Conservation (phyloP, 2,329 filamentous ascomycete species). For the Diaporthe citriasiana region DNA sequence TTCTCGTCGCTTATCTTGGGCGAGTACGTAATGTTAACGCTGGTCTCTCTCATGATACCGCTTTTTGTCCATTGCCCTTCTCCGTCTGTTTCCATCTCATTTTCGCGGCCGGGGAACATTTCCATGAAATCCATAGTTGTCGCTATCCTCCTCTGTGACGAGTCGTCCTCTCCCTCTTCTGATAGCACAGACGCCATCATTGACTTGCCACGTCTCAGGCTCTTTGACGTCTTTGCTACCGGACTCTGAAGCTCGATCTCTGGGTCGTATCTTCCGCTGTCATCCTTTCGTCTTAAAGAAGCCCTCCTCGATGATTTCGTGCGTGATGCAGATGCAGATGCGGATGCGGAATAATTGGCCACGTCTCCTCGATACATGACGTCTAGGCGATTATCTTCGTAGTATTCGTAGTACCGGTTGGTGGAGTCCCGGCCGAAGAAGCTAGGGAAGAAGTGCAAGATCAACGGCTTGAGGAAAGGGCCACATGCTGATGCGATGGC, state of each 20-base stretch:
- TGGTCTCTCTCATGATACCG: slow-evolving; percentile 28
- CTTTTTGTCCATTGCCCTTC: not conserved
- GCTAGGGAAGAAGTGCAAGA: slow-evolving; percentile 1
- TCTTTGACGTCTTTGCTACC: not conserved
- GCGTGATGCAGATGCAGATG: not conserved
- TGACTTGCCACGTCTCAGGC: not conserved
- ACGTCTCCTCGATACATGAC: slow-evolving; percentile 1
- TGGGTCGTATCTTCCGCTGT: not conserved
- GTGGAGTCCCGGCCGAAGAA: not conserved
- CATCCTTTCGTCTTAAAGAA: not conserved
- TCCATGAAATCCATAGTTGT: slow-evolving; percentile 12
- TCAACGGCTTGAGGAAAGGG: slow-evolving; percentile 3
- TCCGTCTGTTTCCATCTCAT: not conserved
- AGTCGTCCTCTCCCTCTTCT: slow-evolving; percentile 28
- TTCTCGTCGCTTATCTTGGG: slow-evolving; percentile 23
- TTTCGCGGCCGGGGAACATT: not conserved
- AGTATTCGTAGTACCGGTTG: slow-evolving; percentile 7
- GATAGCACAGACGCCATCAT: not conserved
- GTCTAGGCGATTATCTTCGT: not conserved
- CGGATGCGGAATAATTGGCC: slow-evolving; percentile 1
- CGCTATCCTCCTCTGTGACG: slow-evolving; percentile 26
- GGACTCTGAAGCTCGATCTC: slow-evolving; percentile 24
- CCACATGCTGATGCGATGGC: slow-evolving; percentile 49
- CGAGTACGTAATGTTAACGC: slow-evolving; percentile 24
- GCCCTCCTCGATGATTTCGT: not conserved